Percentiles rank a stretch among this genome's conserved stretches.
These are phyloP conservation scores for Emmonsia crescens DNA, from an alignment of 2,329 filamentous ascomycete genomes.

Conservation along the genomic window DNA sequence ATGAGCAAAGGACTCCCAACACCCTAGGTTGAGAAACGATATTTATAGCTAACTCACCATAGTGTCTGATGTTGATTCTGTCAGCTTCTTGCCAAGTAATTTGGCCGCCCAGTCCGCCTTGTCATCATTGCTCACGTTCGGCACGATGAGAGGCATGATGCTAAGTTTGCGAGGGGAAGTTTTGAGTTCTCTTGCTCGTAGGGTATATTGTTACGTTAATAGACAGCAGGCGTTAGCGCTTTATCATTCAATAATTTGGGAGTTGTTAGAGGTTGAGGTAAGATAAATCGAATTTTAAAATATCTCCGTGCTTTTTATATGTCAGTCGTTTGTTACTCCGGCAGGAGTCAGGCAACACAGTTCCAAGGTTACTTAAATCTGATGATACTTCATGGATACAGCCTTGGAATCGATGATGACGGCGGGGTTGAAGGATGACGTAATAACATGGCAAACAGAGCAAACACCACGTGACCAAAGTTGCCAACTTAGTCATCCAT, in stretches of 20 bases:
- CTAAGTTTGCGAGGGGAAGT: not conserved
- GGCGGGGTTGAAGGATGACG: not conserved
- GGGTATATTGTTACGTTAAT: not conserved
- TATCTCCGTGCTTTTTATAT: not conserved
- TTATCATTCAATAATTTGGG: not conserved
- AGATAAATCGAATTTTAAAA: too few species aligned
- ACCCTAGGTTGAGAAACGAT: not conserved
- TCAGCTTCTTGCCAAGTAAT: conserved; percentile 37
- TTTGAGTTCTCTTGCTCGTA: not conserved
- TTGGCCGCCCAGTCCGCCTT: conserved; percentile 35
- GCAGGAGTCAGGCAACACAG: not conserved
- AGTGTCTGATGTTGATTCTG: conserved; percentile 25
- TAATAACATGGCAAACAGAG: not conserved
- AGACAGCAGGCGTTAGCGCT: not conserved
- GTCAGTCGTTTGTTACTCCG: too few species aligned
- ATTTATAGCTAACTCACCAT: conserved; percentile 12
- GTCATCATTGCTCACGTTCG: conserved; percentile 29
- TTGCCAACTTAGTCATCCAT: too few species aligned
- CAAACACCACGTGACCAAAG: not conserved
- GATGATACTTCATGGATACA: not conserved
- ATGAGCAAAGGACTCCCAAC: not conserved
- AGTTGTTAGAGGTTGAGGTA: not conserved
- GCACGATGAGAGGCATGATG: conserved; percentile 39
- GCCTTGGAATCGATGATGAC: not conserved
- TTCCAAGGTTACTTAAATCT: not conserved